Base-by-base conservation (phyloP, 805 yeast genomes). In the Starmerella kuoi region DNA sequence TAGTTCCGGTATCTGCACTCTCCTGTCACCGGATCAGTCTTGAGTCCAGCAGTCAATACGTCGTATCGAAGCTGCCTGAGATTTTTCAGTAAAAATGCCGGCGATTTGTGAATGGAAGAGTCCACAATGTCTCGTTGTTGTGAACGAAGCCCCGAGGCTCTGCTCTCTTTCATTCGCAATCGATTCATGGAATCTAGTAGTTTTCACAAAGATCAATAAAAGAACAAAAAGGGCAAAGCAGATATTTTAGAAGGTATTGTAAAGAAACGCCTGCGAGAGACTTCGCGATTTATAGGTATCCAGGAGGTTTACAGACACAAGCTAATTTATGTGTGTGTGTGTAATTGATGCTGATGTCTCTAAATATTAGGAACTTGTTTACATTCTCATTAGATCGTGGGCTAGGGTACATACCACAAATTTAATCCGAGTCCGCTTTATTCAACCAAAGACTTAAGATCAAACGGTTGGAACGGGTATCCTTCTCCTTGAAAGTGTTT, bases 401-500 rank as follows among this genome's bases (percentile, higher is more conserved):
- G n/a, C n/a, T n/a, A n/a, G n/a, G n/a, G n/a, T n/a, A n/a, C n/a
- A n/a, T n/a, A n/a, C n/a, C n/a, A n/a, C n/a, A n/a, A n/a, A n/a
- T n/a, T n/a, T n/a, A n/a, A n/a, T n/a, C n/a, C n/a, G n/a, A n/a
- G n/a, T n/a, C n/a, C n/a, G n/a, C n/a, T n/a, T 33, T 23, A 15
- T 19, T 22, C 35, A 11, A n/a, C 5, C 9, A 21, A 26, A 12
- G 26, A 15, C 40, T n/a, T 22, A 43, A 87, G 85, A 2, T 77
- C 70, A 59, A 85, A 88, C 14, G 98, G 97, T 50, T 73, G 76
- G 58, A 84, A 91, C 5, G 86, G 76, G 51, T 77, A 69, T 44
- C 99, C 99, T 60, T 88, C 98, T 59, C 99, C 99, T 59, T 82
- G 94, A 56, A 91, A 91, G 61, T 82, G 93, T 66, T 91, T 91